Base-by-base conservation (phyloP, 805 yeast genomes). In the Saturnispora galanensis region DNA sequence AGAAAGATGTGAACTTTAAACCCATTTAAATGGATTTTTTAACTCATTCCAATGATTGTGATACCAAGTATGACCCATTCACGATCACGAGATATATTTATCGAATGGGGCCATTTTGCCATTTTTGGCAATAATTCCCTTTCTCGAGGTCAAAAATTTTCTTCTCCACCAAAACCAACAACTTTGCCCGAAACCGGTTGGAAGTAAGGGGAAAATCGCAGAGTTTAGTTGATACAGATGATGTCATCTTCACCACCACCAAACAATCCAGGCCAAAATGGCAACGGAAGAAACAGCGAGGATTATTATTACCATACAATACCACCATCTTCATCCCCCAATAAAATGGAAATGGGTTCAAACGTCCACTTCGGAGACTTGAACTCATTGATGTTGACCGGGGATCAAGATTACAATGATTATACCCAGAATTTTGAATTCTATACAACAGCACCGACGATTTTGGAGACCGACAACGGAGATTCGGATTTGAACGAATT, bases 231-330 rank as follows among this genome's bases (percentile, higher is more conserved):
- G 7, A 21, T 21, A 31, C 36, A 39, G 35, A 61, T 61, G 65
- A 61, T 61, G 65, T 58, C 65, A 46, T 61, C 65, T 52, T 59
- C 64, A 38, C 65, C 65, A 41, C 63, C 65, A 38, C 61, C 58
- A 28, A 49, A 52, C 39, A 52, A 50, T 43, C 40, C 49, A 28
- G 49, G 54, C 11, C 50, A 53, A n/a, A 47, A 55, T 44, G 40
- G 49, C 34, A 48, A 51, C 28, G 48, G 53, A 21, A 43, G 50
- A 12, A 44, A 50, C 10, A 39, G 44, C 9, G 39, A 50, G 21
- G 52, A 48, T 31, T 47, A 49, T 35, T 44, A 48, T 38, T 34
- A 45, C 16, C 47, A 48, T 16, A 46, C 56, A 13, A 46, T 54
- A 7, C 56, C 63, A 10, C 52, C 62, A 3, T 59, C 61, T 5